Conservation (phyloP, 495 filamentous ascomycete genomes). For the Bathelium albidoporum region DNA sequence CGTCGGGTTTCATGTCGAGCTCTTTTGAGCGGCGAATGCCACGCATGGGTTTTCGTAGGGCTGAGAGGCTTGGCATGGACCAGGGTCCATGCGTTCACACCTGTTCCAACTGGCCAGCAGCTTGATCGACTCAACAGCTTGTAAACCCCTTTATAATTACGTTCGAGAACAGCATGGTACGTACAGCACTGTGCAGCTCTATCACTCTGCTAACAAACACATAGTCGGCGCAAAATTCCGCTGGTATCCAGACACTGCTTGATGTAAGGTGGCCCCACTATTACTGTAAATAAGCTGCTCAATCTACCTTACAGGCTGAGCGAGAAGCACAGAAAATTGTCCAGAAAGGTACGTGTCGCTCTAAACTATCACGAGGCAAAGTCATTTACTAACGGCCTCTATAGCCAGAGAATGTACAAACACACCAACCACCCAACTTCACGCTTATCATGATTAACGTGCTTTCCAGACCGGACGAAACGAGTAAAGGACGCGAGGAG, state of each 20-base stretch:
- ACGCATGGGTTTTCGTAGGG: too few relatives aligned
- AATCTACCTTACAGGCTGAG: constrained; percentile 59
- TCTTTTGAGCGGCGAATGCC: too few relatives aligned
- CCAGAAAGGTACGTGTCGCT: constrained; percentile 61
- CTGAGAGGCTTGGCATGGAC: constrained; percentile 1
- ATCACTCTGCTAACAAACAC: not conserved
- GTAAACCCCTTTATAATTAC: not conserved
- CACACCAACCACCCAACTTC: not conserved
- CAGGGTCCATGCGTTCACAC: constrained; percentile 2
- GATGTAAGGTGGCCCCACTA: constrained; percentile 57
- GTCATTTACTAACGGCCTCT: constrained; percentile 30
- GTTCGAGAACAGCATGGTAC: not conserved
- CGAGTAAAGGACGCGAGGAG: constrained; percentile 87
- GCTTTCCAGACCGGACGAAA: constrained; percentile 74
- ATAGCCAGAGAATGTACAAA: constrained; percentile 66
- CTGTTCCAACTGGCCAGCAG: constrained; percentile 10
- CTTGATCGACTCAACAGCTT: not conserved
- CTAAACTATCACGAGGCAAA: not conserved
- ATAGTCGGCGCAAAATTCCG: constrained; percentile 95
- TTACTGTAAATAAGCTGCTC: constrained; percentile 21
- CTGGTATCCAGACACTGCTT: constrained; percentile 95
- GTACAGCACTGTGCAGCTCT: not conserved
- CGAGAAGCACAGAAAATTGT: constrained; percentile 99
- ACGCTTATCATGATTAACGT: constrained; percentile 7
- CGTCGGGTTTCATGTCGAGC: too few relatives aligned